Conservation (phyloP, 257 asterid genomes). For the Solanum ahanhuiri region DNA sequence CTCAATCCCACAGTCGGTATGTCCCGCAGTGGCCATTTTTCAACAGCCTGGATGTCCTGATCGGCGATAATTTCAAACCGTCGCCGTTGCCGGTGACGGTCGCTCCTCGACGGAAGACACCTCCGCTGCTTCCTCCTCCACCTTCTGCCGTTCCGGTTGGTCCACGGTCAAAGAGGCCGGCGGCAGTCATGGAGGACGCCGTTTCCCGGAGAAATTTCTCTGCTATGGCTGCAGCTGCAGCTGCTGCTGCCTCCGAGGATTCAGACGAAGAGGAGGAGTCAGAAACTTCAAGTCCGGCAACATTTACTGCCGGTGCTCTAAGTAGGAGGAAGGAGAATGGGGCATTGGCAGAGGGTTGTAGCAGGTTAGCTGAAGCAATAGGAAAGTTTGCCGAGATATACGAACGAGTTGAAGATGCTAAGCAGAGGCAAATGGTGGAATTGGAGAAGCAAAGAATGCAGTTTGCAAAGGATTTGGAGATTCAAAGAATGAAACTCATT, state of each 20-base stretch:
- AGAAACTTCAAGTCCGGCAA: constrained; percentile 10
- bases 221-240: constrained; percentile 62
- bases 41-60: constrained; percentile 45
- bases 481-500: constrained; percentile 69
- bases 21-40: constrained; percentile 70
- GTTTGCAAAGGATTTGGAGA: constrained; percentile 76
- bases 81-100: constrained; percentile 25
- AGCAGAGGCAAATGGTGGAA: constrained; percentile 81
- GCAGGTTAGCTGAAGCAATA: constrained; percentile 60
- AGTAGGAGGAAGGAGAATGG: constrained; percentile 17
- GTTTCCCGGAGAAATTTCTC: constrained; percentile 52
- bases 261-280: constrained; percentile 26
- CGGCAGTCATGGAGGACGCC: constrained; percentile 18
- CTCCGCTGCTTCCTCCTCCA: constrained; percentile 20
- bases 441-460: constrained; percentile 83
- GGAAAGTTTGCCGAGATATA: constrained; percentile 48
- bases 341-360: constrained; percentile 29
- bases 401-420: constrained; percentile 68
- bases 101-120: constrained; percentile 12
- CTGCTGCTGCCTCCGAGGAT: constrained; percentile 39
- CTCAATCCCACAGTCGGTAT: constrained; percentile 49
- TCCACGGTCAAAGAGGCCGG: constrained; percentile 66
- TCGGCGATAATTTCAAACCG: constrained; percentile 40
- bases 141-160: constrained; percentile 81
- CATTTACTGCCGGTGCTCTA: neutral